Evolutionary conservation across 768 basidiomycete species (phyloP).

Genomic region (Mycena latifolia): DNA sequence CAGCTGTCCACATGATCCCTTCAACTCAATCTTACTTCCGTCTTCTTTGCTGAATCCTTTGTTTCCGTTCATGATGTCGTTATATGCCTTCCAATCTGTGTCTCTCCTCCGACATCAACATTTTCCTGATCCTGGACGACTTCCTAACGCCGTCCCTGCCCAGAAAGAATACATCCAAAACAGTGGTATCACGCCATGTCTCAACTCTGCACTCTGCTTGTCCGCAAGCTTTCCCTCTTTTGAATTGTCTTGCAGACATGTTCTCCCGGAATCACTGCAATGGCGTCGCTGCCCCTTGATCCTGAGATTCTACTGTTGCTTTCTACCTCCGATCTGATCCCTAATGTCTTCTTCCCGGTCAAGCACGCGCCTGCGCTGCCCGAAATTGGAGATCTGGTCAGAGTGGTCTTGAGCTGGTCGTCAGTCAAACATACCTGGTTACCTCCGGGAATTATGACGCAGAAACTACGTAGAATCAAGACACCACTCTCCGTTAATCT

Average conservation of each 20-base stretch:
- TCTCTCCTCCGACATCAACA: neutral
- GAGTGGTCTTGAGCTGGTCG: too few relatives aligned
- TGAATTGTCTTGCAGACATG: neutral
- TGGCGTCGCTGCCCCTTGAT: slow-evolving; percentile 5
- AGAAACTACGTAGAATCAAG: too few relatives aligned
- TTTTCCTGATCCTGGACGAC: too few relatives aligned
- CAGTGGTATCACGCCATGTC: neutral
- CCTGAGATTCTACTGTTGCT: neutral
- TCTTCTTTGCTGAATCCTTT: slow-evolving; percentile 4
- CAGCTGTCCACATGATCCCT: neutral
- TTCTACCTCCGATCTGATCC: slow-evolving; percentile 4
- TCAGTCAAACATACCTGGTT: neutral
- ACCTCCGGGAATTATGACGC: too few relatives aligned
- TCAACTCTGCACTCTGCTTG: neutral
- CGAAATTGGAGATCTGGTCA: neutral
- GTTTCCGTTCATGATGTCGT: neutral
- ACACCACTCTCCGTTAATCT: too few relatives aligned
- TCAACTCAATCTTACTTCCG: neutral
- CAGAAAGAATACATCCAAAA: too few relatives aligned
- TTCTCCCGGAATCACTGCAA: neutral
- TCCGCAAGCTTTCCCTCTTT: neutral
- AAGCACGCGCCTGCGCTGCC: neutral
- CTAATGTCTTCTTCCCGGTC: neutral
- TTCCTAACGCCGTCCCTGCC: too few relatives aligned
- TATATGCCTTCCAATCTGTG: neutral